These are phyloP conservation scores for Fonsecaea multimorphosa DNA, from an alignment of 2,329 filamentous ascomycete species.

Conservation along the genomic window DNA sequence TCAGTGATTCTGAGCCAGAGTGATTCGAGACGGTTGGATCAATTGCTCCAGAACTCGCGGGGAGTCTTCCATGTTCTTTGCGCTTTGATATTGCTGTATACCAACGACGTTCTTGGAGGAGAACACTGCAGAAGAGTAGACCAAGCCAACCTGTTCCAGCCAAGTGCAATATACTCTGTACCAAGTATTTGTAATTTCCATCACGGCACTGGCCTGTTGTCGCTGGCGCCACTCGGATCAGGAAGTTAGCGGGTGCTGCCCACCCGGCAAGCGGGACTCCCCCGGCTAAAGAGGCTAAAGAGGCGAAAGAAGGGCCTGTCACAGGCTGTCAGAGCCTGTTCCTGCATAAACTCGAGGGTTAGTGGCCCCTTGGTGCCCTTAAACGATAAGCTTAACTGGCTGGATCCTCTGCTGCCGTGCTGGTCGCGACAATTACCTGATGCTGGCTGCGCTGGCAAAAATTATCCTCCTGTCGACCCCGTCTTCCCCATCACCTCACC, in stretches of 20 bases:
- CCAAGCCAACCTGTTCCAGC: too few species aligned
- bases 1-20: constrained; percentile 34
- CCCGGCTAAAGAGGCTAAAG: background rate
- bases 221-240: constrained; percentile 36
- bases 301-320: too few species aligned
- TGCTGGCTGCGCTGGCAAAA: constrained; percentile 3
- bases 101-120: background rate
- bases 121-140: background rate
- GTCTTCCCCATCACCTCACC: background rate
- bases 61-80: background rate
- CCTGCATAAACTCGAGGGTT: constrained; percentile 12
- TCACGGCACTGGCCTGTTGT: constrained; percentile 1
- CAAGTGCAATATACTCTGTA: background rate
- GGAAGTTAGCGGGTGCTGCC: constrained; percentile 6
- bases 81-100: background rate
- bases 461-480: background rate
- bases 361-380: background rate
- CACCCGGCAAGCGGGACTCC: background rate
- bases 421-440: constrained; percentile 4
- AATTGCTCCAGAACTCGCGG: too few species aligned
- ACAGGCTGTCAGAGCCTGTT: too few species aligned
- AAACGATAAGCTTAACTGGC: constrained; percentile 22
- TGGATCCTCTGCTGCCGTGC: background rate
- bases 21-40: constrained; percentile 6
- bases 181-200: too few species aligned